Evolutionary conservation across 345 rosid genomes (phyloP), one percentile per base, ranked within the genome.

Genomic region (Hibiscus trionum): DNA sequence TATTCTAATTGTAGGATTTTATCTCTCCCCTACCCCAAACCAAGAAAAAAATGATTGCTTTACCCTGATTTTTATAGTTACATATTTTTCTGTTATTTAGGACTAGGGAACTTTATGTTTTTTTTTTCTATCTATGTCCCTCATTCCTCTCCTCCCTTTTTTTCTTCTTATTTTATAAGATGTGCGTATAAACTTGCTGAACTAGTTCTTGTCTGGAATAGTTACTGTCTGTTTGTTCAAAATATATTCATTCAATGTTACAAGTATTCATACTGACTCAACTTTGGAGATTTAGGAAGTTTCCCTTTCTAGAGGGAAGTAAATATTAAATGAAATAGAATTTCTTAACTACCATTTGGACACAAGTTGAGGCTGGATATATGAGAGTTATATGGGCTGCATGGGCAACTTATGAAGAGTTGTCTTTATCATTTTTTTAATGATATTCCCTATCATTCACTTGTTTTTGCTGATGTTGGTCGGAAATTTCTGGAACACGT

Each of bases 201-300:
- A 62, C 53, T 64, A 19, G 52, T 64, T 64, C 33, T 65, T 65
- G 53, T 21, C 31, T 44, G 31, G 52, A 24, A 62, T 37, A 64
- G 69, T 39, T 64, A 5, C 52, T 19, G 47, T 39, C 24, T 4
- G 26, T 63, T 63, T 17, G 26, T 39, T 37, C n/a, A 11, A 65
- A 42, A 65, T 42, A 29, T 50, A 42, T 65, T 42, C n/a, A 3
- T 42, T 0, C 7, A 17, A n/a, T 62, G 67, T 44, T 62, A 35
- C 47, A 62, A 35, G 15, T 35, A 21, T n/a, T 66, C 10, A 66
- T 44, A 65, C 31, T 5, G 52, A 46, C 53, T 19, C 2, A 7
- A 66, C 21, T 49, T 67, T 50, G 37, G 71, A 15, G 58, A 67
- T 49, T 11, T 67, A 15, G 56, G 71, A 50, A 47, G 58, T 67